Evolutionary conservation across 768 basidiomycete species (phyloP).

Genomic region (Lactifluus rugatus): DNA sequence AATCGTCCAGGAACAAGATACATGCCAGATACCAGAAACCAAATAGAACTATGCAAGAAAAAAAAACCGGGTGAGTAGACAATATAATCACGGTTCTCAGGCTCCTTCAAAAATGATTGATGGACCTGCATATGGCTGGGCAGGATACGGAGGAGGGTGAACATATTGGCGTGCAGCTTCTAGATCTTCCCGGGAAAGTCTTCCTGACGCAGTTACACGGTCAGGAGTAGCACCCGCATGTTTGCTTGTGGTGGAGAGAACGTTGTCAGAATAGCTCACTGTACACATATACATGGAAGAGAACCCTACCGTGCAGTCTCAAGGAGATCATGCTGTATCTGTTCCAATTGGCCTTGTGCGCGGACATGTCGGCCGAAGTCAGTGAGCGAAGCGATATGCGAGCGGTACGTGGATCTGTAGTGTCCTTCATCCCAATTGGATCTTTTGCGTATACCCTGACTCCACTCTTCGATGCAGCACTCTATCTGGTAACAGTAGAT

Average conservation of each 20-base stretch:
- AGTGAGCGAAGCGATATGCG: neutral
- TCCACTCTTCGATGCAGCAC: slow-evolving; percentile 9
- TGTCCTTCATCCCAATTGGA: neutral
- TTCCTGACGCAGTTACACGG: neutral
- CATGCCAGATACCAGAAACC: too few species aligned
- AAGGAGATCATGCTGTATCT: neutral
- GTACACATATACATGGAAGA: too few species aligned
- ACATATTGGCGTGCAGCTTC: neutral
- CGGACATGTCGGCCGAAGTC: neutral
- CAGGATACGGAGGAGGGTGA: neutral
- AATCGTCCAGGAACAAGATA: too few species aligned
- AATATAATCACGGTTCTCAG: neutral
- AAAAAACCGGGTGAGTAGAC: neutral
- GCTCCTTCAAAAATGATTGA: neutral
- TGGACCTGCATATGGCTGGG: neutral
- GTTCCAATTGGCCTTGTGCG: neutral
- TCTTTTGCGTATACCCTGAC: neutral
- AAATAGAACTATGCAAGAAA: too few species aligned
- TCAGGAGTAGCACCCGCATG: neutral
- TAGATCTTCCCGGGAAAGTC: neutral
- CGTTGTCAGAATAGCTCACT: neutral
- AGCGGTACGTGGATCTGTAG: neutral
- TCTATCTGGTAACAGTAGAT: neutral
- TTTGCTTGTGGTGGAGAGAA: neutral
- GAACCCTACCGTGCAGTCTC: neutral